Conservation (phyloP, 129 eudicot species). For the Centella asiatica region DNA sequence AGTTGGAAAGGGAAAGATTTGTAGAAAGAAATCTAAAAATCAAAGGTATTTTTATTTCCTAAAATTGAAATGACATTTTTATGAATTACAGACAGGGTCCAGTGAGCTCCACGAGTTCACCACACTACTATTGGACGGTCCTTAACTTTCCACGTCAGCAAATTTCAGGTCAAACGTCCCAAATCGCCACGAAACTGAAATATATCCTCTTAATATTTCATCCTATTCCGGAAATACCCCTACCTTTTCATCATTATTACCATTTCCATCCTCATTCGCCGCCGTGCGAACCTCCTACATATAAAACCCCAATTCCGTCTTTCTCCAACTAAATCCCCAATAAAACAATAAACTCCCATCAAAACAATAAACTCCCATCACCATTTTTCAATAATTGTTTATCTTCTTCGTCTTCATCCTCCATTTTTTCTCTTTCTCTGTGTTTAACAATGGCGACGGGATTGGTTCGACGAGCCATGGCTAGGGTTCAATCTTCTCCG, state of each 20-base stretch:
- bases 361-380: background rate
- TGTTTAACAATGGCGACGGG: conserved; percentile 53
- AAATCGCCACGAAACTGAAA: conserved; percentile 12
- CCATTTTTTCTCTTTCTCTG: conserved; percentile 6
- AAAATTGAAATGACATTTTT: too few relatives aligned
- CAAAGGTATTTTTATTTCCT: too few relatives aligned
- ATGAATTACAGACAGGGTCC: too few relatives aligned
- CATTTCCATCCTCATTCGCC: too few relatives aligned
- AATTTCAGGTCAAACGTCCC: background rate
- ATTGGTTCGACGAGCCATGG: conserved; percentile 40
- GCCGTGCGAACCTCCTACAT: conserved; percentile 7
- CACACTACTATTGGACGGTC: conserved; percentile 2
- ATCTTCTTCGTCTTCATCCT: background rate
- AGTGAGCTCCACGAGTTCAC: conserved; percentile 4
- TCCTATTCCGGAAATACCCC: conserved; percentile 25
- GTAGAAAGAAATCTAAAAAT: too few relatives aligned
- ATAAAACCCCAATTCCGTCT: background rate
- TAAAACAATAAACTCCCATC: background rate
- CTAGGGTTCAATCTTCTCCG: conserved; percentile 30
- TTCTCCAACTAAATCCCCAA: background rate
- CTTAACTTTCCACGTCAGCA: background rate
- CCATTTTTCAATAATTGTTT: background rate
- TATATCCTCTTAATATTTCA: background rate
- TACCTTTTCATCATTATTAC: background rate
- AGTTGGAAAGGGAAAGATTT: too few relatives aligned